phyloP scores from a whole-genome alignment of 257 asterid species.

The Petunia axillaris region DNA sequence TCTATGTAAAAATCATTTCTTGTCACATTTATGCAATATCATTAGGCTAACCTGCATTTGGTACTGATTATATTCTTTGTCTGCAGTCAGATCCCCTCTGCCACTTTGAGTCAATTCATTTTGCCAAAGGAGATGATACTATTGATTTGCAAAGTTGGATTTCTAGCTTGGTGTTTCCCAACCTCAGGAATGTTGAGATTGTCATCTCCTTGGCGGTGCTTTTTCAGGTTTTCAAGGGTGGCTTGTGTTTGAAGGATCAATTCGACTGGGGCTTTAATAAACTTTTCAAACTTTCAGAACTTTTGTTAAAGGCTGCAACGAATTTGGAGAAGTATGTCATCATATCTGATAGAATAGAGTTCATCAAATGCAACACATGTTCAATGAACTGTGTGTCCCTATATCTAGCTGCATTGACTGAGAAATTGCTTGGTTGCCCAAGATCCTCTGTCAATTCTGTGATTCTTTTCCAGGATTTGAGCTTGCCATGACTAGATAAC shows the following conservation, averaged over 20 bases:
- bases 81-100: background rate
- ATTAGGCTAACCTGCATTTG: background rate
- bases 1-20: background rate
- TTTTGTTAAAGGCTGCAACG: background rate
- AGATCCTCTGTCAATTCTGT: too few relatives aligned
- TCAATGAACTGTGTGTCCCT: too few relatives aligned
- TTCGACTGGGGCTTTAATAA: background rate
- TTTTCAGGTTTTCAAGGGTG: too few relatives aligned
- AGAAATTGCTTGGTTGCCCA: too few relatives aligned
- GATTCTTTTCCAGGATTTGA: too few relatives aligned
- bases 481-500: too few relatives aligned
- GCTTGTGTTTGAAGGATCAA: background rate
- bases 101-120: background rate
- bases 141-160: background rate
- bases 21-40: background rate
- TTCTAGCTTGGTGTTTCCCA: background rate
- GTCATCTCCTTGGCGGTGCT: conserved; percentile 21
- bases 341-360: background rate
- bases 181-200: background rate
- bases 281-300: background rate
- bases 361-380: background rate
- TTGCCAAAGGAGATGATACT: background rate
- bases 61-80: background rate
- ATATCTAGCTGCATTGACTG: too few relatives aligned
- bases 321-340: background rate